Evolutionary conservation across 2,329 filamentous ascomycete genomes (phyloP), one percentile per base, ranked within the genome.

Genomic region (Ceratocystis albifundus): DNA sequence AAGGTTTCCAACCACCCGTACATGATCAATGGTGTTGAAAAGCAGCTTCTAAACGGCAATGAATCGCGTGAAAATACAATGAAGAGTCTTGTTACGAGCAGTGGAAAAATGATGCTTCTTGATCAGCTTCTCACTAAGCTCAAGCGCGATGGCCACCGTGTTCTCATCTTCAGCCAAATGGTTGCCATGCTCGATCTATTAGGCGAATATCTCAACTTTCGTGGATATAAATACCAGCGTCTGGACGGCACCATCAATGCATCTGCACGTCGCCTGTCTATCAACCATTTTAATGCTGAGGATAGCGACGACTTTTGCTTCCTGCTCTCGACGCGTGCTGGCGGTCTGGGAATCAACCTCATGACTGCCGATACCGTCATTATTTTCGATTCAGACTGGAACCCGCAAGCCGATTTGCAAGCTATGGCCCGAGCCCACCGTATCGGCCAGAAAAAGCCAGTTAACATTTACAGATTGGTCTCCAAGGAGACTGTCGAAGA

Each of bases 161-260:
- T 99, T 12, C 79, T 99, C 69, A 97, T 99, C 70, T 99, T 99
- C 80, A 97, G 93, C 74, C 94, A 99, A 74, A 99, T 99, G 94
- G 95, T 99, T 45, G 95, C 90, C 74, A 97, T 99, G 89, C 83
- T 99, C 25, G 92, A 99, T 72, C 94, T 99, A 65, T 81, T 99
- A 1, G 90, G 90, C 59, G 93, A 99, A 72, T 99, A 99, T 74
- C 84, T 97, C 70, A 89, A 90, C 64, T 83, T 94, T 65, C 88
- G 94, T 69, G 91, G 92, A n/a, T 95, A 97, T 75, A 87, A 94
- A 68, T 97, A 94, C 73, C 95, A 99, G 74, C 85, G 94, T 20
- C 83, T 99, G 6, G 94, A 99, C 74, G 94, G 94, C 71, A 99
- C 94, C 1, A 96, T 99, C 70, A 88, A 90, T 44, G 89, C 94